A percentile compares a stretch with the other conserved stretches of the same genome.
phyloP scores from a whole-genome alignment of 2,329 filamentous ascomycete genomes.

The Sporothrix schenckii region DNA sequence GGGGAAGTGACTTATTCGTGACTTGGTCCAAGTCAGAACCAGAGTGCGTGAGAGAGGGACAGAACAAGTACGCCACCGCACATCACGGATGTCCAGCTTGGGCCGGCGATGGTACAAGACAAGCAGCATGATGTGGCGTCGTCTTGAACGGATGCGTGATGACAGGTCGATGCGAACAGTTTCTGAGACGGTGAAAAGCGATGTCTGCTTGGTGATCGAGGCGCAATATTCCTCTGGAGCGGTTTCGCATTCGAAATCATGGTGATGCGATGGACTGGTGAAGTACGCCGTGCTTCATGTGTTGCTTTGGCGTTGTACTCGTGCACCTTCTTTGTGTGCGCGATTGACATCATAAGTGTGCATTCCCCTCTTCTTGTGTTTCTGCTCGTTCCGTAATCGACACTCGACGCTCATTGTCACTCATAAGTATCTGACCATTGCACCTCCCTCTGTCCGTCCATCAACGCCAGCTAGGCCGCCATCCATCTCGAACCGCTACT shows the following conservation, averaged over 20 bases:
- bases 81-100: slow-evolving; percentile 8
- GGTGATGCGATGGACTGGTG: not conserved
- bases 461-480: not conserved
- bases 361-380: not conserved
- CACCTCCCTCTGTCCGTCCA: not conserved
- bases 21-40: not conserved
- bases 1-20: not conserved
- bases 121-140: not conserved
- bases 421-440: slow-evolving; percentile 12
- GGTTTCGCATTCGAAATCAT: not conserved
- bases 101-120: not conserved
- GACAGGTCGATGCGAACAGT: not conserved
- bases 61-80: slow-evolving; percentile 4
- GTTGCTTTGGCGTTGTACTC: not conserved
- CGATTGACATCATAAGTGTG: not conserved
- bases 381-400: not conserved
- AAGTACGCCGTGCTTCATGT: too few species aligned
- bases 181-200: not conserved
- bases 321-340: not conserved
- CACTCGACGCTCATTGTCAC: slow-evolving; percentile 18
- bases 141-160: not conserved
- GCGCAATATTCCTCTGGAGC: not conserved
- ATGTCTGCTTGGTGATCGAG: not conserved
- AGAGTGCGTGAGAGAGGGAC: slow-evolving; percentile 1
- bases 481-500: not conserved